Evolutionary conservation across 1,284 basidiomycete species (phyloP).

Genomic region (Xerocomus minutiporus): DNA sequence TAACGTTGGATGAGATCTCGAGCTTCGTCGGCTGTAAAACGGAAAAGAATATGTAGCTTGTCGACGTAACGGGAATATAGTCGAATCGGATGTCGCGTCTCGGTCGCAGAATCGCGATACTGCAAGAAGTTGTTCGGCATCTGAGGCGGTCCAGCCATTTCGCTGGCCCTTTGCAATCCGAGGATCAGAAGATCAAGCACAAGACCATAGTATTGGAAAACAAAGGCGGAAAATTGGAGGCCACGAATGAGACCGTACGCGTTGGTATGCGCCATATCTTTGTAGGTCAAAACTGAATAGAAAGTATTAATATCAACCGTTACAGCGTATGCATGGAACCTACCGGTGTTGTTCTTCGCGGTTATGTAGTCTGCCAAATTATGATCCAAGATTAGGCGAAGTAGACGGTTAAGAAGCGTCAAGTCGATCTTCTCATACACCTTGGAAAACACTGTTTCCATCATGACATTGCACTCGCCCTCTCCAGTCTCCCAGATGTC

Average conservation of each 20-base stretch:
- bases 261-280: conserved; percentile 91
- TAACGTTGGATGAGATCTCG: conserved; percentile 97
- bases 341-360: conserved; percentile 90
- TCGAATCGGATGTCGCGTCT: conserved; percentile 91
- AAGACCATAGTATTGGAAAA: conserved; percentile 95
- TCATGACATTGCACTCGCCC: conserved; percentile 94
- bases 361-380: conserved; percentile 98
- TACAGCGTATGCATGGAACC: neutral
- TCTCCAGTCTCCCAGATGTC: conserved; percentile 97
- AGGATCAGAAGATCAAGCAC: conserved; percentile 90
- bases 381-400: conserved; percentile 93
- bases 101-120: conserved; percentile 88
- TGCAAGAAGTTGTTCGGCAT: conserved; percentile 97
- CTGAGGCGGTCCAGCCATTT: conserved; percentile 94
- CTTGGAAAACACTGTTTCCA: conserved; percentile 94
- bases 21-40: conserved; percentile 97
- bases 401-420: conserved; percentile 87
- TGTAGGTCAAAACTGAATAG: conserved; percentile 75
- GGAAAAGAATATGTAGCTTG: conserved; percentile 90
- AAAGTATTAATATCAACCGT: conserved; percentile 1
- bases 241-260: conserved; percentile 92
- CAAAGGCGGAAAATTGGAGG: conserved; percentile 93
- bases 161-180: conserved; percentile 89
- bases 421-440: conserved; percentile 98
- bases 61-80: conserved; percentile 95